phyloP scores from a whole-genome alignment of 148 eudicot genomes.

The Selenicereus undatus region DNA sequence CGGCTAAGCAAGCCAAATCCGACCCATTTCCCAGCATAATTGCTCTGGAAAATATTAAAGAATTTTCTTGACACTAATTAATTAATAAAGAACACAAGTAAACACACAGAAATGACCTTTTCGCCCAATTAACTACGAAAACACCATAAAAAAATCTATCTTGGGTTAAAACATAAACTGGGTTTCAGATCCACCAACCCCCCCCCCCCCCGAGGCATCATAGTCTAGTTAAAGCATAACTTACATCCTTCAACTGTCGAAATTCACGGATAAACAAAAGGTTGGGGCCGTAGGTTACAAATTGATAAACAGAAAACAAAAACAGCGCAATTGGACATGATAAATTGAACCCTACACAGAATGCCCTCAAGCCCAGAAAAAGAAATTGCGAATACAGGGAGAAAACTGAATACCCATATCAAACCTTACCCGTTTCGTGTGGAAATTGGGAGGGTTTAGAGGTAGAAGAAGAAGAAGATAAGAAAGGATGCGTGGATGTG shows the following conservation, averaged over 20 bases:
- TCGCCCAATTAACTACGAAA: neutral
- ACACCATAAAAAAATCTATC: neutral
- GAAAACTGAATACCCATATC: conserved; percentile 12
- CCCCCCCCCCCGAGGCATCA: neutral
- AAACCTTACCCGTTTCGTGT: conserved; percentile 4
- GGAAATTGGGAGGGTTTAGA: neutral
- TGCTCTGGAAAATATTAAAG: neutral
- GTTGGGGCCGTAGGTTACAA: no score
- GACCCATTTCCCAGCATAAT: conserved; percentile 3
- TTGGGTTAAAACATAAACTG: neutral
- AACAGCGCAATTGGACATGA: conserved; percentile 2
- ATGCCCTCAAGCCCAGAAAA: neutral
- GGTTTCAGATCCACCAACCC: conserved; percentile 19
- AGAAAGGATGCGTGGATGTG: conserved; percentile 1
- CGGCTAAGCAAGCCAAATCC: conserved; percentile 6
- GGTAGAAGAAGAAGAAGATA: neutral
- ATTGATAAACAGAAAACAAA: neutral
- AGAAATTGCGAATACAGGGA: neutral
- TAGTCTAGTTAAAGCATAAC: neutral
- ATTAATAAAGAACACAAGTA: neutral
- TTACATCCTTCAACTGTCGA: neutral
- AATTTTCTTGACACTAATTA: neutral
- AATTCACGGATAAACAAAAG: neutral
- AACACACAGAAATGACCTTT: neutral
- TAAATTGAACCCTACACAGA: neutral